phyloP scores from a whole-genome alignment of 2,329 filamentous ascomycete species.

The Talaromyces rugulosus region DNA sequence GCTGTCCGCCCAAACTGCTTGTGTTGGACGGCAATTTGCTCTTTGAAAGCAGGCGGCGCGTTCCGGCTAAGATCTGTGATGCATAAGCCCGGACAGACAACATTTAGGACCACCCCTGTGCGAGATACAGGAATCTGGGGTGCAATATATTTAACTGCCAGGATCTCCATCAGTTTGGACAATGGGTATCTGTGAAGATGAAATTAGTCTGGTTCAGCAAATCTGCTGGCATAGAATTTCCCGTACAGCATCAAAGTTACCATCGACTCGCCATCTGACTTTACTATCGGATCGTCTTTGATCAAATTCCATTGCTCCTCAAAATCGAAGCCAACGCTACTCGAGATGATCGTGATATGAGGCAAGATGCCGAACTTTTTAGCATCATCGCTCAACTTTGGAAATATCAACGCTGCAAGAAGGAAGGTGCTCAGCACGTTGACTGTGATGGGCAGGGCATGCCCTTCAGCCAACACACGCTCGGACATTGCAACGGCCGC shows the following conservation, averaged over 20 bases:
- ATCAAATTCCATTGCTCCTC: constrained; percentile 17
- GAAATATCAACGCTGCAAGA: constrained; percentile 19
- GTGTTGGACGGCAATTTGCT: constrained; percentile 20
- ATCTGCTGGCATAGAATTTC: neutral
- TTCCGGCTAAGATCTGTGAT: constrained; percentile 22
- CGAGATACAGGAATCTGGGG: constrained; percentile 18
- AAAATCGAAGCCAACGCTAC: constrained; percentile 15
- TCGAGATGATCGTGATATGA: constrained; percentile 18
- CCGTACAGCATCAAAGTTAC: constrained; percentile 14
- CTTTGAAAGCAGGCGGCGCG: constrained; percentile 21
- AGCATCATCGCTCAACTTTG: constrained; percentile 21
- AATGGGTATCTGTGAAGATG: constrained; percentile 24
- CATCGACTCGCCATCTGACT: constrained; percentile 13
- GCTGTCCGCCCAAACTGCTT: constrained; percentile 20
- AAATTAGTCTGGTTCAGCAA: neutral
- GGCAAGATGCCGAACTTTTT: constrained; percentile 17
- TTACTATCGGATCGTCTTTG: constrained; percentile 18
- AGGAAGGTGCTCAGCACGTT: constrained; percentile 27
- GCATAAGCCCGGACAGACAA: constrained; percentile 28
- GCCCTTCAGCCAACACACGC: constrained; percentile 18
- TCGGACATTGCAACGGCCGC: constrained; percentile 8
- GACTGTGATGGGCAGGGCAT: constrained; percentile 17
- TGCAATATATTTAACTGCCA: constrained; percentile 27
- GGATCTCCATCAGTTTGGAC: constrained; percentile 32
- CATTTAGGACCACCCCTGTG: constrained; percentile 29